A percentile compares a stretch with the other conserved stretches of the same genome.
phyloP scores from a whole-genome alignment of 2,329 filamentous ascomycete species.

The Fusarium nodosum region DNA sequence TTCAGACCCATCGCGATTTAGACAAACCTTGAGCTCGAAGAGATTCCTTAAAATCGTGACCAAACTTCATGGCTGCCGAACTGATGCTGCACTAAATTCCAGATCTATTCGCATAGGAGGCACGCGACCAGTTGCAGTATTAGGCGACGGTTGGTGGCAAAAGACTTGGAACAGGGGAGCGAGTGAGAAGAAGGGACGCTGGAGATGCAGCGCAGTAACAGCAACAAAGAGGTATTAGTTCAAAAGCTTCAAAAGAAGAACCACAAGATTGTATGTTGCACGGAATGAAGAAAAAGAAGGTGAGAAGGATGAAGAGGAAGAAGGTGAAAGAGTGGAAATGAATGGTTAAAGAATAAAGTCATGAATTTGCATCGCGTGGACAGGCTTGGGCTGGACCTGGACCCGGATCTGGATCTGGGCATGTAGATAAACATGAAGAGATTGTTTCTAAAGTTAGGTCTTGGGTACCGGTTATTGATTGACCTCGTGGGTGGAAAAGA shows the following conservation, averaged over 20 bases:
- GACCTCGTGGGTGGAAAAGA: conserved; percentile 40
- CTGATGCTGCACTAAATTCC: conserved; percentile 18
- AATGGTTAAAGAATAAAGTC: conserved; percentile 18
- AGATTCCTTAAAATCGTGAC: conserved; percentile 78
- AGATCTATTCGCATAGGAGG: conserved; percentile 31
- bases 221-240: neutral
- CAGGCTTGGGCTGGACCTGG: neutral
- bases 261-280: neutral
- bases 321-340: conserved; percentile 6
- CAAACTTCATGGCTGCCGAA: conserved; percentile 81
- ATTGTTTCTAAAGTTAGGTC: conserved; percentile 1
- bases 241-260: conserved; percentile 3
- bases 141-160: conserved; percentile 19
- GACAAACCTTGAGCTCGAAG: conserved; percentile 71
- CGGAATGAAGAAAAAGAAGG: neutral
- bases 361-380: conserved; percentile 37
- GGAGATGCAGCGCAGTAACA: neutral
- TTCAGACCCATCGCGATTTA: neutral
- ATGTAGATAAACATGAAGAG: conserved; percentile 6
- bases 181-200: conserved; percentile 15
- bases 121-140: conserved; percentile 45
- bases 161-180: conserved; percentile 7
- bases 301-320: neutral
- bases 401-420: neutral
- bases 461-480: conserved; percentile 4